Evolutionary conservation across 345 rosid genomes (phyloP).

Genomic region (Arabis hirsuta): DNA sequence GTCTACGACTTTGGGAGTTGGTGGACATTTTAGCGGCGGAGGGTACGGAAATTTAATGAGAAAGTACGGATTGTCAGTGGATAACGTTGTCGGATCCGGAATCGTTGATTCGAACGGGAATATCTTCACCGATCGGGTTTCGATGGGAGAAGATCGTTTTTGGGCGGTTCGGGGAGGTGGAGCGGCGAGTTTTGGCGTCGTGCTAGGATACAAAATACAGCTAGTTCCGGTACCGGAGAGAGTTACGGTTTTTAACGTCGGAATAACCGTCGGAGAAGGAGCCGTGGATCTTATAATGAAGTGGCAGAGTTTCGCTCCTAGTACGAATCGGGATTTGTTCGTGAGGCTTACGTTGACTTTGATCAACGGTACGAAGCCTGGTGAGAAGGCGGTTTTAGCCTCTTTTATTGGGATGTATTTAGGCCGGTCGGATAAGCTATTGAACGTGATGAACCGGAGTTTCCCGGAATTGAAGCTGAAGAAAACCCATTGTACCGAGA

Average conservation of each 20-base stretch:
- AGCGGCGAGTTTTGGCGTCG: slow-evolving; percentile 59
- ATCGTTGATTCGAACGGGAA: slow-evolving; percentile 46
- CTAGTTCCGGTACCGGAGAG: slow-evolving; percentile 52
- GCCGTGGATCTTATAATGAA: slow-evolving; percentile 35
- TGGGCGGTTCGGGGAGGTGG: slow-evolving; percentile 72
- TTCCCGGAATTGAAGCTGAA: slow-evolving; percentile 55
- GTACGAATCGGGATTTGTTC: slow-evolving; percentile 27
- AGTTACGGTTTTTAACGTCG: slow-evolving; percentile 34
- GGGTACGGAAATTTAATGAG: slow-evolving; percentile 61
- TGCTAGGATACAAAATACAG: slow-evolving; percentile 51
- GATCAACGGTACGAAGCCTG: slow-evolving; percentile 29
- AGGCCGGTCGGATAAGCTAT: slow-evolving; percentile 44
- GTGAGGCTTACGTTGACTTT: slow-evolving; percentile 34
- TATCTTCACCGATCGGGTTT: slow-evolving; percentile 43
- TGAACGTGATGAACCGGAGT: slow-evolving; percentile 43
- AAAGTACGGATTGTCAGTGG: slow-evolving; percentile 56
- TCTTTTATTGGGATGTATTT: slow-evolving; percentile 51
- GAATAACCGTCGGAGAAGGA: slow-evolving; percentile 31
- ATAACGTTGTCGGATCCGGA: slow-evolving; percentile 53
- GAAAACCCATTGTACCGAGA: slow-evolving; percentile 53
- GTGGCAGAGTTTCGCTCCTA: slow-evolving; percentile 40
- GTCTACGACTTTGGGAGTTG: slow-evolving; percentile 50
- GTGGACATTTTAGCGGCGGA: slow-evolving; percentile 62
- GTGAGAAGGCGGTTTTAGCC: slow-evolving; percentile 45
- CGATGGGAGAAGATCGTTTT: slow-evolving; percentile 67